These are phyloP conservation scores for Pyrenochaeta sp. DNA, from an alignment of 2,329 filamentous ascomycete species.

Conservation along the genomic window DNA sequence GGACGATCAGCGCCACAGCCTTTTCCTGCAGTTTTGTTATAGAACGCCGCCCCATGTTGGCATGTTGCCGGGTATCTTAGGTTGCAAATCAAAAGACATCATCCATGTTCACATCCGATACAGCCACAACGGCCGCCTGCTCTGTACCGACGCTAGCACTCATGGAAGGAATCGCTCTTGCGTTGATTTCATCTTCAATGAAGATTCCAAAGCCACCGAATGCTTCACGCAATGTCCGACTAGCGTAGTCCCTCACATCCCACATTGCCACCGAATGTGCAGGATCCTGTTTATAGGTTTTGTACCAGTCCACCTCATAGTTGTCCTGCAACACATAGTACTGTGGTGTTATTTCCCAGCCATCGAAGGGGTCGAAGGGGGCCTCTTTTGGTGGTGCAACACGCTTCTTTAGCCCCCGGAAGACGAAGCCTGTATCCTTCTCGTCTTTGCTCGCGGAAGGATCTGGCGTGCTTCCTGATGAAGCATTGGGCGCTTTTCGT, in stretches of 20 bases:
- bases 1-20: background rate
- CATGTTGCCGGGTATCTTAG: conserved; percentile 45
- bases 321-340: conserved; percentile 74
- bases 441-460: conserved; percentile 2
- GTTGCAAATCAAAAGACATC: conserved; percentile 49
- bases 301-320: conserved; percentile 80
- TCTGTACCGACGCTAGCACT: conserved; percentile 42
- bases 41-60: conserved; percentile 41
- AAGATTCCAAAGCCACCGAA: conserved; percentile 91
- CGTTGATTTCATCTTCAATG: conserved; percentile 74
- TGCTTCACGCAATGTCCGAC: conserved; percentile 82
- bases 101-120: conserved; percentile 62
- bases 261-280: conserved; percentile 82
- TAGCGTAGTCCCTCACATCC: conserved; percentile 80
- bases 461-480: conserved; percentile 15
- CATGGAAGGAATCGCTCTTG: conserved; percentile 49
- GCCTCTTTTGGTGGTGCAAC: conserved; percentile 70
- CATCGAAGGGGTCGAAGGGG: conserved; percentile 89
- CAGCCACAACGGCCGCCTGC: conserved; percentile 60
- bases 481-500: conserved; percentile 54
- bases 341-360: conserved; percentile 69
- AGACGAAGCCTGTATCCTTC: conserved; percentile 59
- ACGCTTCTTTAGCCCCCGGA: conserved; percentile 80
- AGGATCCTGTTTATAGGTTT: conserved; percentile 70
- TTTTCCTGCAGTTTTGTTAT: background rate